Conservation (phyloP, 371 early-diverging fungal species). For the Mycotypha africana region DNA sequence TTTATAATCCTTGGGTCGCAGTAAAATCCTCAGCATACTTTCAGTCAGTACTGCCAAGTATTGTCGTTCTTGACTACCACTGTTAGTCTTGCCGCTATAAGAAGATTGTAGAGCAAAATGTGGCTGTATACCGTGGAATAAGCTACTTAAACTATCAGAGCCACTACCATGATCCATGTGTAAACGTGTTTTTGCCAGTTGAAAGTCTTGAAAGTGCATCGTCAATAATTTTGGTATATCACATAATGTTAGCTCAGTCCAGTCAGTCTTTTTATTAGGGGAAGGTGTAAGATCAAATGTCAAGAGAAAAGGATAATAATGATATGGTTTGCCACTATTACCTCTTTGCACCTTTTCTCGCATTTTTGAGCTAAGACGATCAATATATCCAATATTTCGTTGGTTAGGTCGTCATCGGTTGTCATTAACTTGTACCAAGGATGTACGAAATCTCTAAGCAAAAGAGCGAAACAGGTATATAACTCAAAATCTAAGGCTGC, state of each 20-base stretch:
- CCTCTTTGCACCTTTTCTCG: conserved; percentile 41
- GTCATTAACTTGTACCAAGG: conserved; percentile 54
- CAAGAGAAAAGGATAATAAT: no score
- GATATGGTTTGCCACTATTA: no score
- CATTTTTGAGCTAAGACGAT: conserved; percentile 39
- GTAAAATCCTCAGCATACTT: conserved; percentile 32
- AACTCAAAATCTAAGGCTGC: conserved; percentile 51
- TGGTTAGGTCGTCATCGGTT: conserved; percentile 48
- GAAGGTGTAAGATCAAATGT: no score
- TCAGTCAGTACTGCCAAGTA: conserved; percentile 48
- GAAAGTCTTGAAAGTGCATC: conserved; percentile 48
- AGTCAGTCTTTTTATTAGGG: conserved; percentile 59
- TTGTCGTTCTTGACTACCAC: conserved; percentile 44
- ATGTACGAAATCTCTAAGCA: conserved; percentile 57
- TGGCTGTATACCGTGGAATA: conserved; percentile 62
- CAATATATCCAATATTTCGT: conserved; percentile 37
- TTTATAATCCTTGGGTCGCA: conserved; percentile 39
- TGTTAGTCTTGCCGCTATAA: no score
- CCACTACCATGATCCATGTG: conserved; percentile 49
- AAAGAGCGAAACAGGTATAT: conserved; percentile 51
- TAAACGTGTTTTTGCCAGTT: conserved; percentile 41
- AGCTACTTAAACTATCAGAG: conserved; percentile 29
- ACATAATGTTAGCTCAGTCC: conserved; percentile 47
- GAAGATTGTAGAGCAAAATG: conserved; percentile 49
- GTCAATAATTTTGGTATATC: conserved; percentile 48